Conservation (phyloP, 495 filamentous ascomycete genomes). For the Aspergillus ellipticus region DNA sequence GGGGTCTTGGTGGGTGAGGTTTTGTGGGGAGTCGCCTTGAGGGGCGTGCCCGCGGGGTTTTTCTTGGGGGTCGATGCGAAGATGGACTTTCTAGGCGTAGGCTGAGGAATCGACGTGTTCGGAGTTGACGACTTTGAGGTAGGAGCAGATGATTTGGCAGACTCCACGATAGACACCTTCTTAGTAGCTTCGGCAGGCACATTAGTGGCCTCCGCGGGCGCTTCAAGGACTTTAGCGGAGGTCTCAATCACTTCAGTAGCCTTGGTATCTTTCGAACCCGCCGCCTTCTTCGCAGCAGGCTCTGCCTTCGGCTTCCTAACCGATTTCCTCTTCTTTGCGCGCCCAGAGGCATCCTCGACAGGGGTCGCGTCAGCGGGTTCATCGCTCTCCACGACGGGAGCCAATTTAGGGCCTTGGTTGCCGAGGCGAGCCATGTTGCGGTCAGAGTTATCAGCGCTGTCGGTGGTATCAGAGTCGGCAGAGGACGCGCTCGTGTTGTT, state of each 20-base stretch:
- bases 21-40: constrained; percentile 5
- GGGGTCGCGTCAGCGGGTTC: constrained; percentile 18
- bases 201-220: no score
- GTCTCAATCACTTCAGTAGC: no score
- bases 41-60: neutral
- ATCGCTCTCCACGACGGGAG: constrained; percentile 38
- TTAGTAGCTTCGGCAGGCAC: neutral
- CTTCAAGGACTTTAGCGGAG: no score
- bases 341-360: neutral
- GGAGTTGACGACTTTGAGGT: neutral
- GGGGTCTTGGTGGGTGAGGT: constrained; percentile 46
- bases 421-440: neutral
- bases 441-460: neutral
- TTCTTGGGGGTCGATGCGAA: constrained; percentile 1
- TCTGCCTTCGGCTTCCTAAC: neutral
- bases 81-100: constrained; percentile 7
- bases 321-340: neutral
- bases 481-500: constrained; percentile 1
- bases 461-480: neutral
- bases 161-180: neutral
- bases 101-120: neutral
- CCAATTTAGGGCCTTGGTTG: constrained; percentile 18
- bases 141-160: neutral
- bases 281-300: neutral
- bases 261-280: no score